Evolutionary conservation across 75 land plant genomes (phyloP).

Genomic region (Chamaecyparis obtusa): DNA sequence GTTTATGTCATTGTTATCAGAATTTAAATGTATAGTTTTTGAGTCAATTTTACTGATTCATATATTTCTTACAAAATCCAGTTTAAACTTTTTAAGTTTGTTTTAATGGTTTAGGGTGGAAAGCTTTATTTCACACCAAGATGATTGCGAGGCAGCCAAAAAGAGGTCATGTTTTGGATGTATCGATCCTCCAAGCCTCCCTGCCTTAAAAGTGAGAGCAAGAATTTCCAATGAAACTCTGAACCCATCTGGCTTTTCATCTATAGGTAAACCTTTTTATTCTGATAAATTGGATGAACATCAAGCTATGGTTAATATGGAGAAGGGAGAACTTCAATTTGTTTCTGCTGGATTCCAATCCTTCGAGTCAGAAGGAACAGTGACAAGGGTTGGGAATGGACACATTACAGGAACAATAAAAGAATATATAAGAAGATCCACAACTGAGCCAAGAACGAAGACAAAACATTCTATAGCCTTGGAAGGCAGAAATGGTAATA

Average conservation of each 20-base stretch:
- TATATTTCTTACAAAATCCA: no score
- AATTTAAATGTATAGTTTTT: no score
- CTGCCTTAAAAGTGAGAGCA: slow-evolving; percentile 34
- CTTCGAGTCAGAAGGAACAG: neutral
- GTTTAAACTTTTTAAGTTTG: no score
- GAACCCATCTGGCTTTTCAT: slow-evolving; percentile 13
- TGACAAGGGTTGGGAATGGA: neutral
- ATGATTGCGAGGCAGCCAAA: slow-evolving; percentile 56
- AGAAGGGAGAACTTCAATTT: slow-evolving; percentile 48
- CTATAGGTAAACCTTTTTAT: neutral
- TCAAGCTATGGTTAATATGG: neutral
- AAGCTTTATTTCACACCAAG: slow-evolving; percentile 98
- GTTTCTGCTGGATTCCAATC: slow-evolving; percentile 17
- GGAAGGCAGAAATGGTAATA: neutral
- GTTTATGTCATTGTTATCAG: no score
- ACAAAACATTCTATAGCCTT: neutral
- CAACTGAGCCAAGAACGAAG: neutral
- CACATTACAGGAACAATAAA: neutral
- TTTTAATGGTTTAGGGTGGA: slow-evolving; percentile 60
- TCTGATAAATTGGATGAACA: neutral
- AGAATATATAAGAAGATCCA: neutral
- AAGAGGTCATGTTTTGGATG: neutral
- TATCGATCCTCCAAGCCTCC: slow-evolving; percentile 18
- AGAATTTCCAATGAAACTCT: slow-evolving; percentile 45
- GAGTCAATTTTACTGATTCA: no score